phyloP scores from a whole-genome alignment of 257 asterid genomes.

The Solanum chiquidenum region DNA sequence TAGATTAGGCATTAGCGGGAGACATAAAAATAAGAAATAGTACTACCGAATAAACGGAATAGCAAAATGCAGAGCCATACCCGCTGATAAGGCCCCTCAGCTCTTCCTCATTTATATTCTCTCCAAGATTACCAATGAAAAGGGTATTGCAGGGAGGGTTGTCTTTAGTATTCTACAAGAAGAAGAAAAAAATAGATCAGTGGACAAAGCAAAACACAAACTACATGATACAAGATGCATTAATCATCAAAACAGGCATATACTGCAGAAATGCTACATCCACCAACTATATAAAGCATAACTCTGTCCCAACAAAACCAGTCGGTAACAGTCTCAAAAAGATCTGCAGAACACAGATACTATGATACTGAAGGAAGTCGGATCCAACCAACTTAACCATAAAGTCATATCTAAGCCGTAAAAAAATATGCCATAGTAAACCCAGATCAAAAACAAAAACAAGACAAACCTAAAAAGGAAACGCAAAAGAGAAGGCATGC shows the following conservation, averaged over 20 bases:
- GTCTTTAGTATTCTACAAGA: conserved; percentile 79
- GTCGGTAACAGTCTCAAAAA: neutral
- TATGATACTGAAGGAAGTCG: neutral
- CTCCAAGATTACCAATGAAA: conserved; percentile 97
- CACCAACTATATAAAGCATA: neutral
- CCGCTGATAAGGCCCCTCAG: conserved; percentile 67
- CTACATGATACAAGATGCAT: neutral
- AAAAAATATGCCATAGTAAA: neutral
- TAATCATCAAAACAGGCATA: neutral
- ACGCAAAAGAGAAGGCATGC: neutral
- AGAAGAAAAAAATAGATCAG: neutral
- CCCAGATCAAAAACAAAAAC: neutral
- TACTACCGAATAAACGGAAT: neutral
- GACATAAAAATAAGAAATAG: neutral
- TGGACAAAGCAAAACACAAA: neutral
- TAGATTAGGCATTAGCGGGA: neutral
- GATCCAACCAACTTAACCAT: neutral
- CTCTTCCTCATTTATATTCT: conserved; percentile 90
- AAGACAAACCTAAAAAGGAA: neutral
- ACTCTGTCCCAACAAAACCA: neutral
- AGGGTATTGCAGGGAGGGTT: conserved; percentile 99
- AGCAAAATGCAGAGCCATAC: conserved; percentile 38
- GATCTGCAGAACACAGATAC: neutral
- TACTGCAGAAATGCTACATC: neutral
- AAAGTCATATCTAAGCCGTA: neutral